Percentiles rank a stretch among this genome's conserved stretches.
phyloP scores from a whole-genome alignment of 441 rosid species.

The Euphorbia schlechtendalii region DNA sequence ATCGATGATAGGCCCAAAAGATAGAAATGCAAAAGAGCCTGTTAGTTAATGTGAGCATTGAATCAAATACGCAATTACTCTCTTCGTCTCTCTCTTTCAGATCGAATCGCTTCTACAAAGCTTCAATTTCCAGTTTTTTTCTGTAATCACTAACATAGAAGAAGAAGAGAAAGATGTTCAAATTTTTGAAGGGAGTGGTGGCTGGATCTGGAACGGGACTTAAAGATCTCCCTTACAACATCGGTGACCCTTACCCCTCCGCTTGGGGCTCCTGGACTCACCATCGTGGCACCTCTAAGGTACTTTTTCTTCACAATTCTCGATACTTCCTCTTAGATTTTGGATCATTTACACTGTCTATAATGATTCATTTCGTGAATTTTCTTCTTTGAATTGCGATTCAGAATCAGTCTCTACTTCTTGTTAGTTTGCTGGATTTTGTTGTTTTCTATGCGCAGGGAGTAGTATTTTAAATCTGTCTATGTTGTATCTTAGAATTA shows the following conservation, averaged over 20 bases:
- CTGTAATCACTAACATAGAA: neutral
- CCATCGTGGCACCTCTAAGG: conserved; percentile 86
- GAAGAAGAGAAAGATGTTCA: conserved; percentile 68
- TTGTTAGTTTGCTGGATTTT: neutral
- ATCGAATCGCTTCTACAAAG: neutral
- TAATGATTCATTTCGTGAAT: neutral
- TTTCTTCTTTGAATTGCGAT: neutral
- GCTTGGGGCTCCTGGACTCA: conserved; percentile 99
- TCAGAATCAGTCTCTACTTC: neutral
- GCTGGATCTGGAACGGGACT: conserved; percentile 90
- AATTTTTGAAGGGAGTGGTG: conserved; percentile 88
- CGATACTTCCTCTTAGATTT: neutral
- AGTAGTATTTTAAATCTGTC: neutral
- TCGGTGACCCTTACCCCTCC: conserved; percentile 81
- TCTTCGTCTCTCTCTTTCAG: neutral
- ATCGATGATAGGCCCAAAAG: no score
- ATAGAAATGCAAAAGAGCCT: no score
- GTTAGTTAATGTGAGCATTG: no score
- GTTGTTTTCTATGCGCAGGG: neutral
- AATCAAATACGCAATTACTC: no score
- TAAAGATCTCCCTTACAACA: conserved; percentile 89
- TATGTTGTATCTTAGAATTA: neutral
- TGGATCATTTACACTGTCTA: no score
- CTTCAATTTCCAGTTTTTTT: neutral
- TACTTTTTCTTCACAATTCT: conserved; percentile 7